Evolutionary conservation across 306 rosid genomes (phyloP), one percentile per base, ranked within the genome.

Genomic region (Sesbania bispinosa): DNA sequence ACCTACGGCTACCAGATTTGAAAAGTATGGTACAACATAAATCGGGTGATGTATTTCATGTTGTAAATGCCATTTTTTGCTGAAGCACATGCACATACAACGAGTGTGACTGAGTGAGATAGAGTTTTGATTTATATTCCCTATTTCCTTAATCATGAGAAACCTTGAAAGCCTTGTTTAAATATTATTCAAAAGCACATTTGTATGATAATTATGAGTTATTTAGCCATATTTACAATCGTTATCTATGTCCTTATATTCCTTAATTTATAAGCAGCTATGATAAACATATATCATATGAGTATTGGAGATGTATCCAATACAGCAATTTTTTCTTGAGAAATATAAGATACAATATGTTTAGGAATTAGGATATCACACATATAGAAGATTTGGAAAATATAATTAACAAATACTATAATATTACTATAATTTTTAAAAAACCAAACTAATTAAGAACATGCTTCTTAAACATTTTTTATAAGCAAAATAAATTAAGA

Each of bases 21-120:
- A 74, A 18, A 29, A 76, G 13, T 29, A 23, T 23, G 32, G 3
- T 10, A 54, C 8, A 58, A 13, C 45, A 53, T 18, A 36, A 59
- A 8, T n/a, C 21, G n/a, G 30, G 29, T 67, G 35, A 33, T 26
- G 54, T 3, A 33, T 46, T 33, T 63, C 54, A 54, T 35, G 13
- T 15, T 78, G 81, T 69, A 63, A 71, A 82, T 78, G 67, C 46
- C 72, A 48, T 36, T 38, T 46, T 67, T 73, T 74, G 45, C 29
- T 30, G 62, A 41, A 70, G 77, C 38, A 48, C 20, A 2, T 57
- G 76, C 62, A 74, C 39, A 29, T 67, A 51, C 8, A 23, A 16
- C 10, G 45, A 32, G 6, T 48, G 4, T 54, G 19, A 67, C 52
- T 32, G 59, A 30, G 48, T 7, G 70, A n/a, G n/a, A n/a, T n/a